These are phyloP conservation scores for Porphyrellus sp. DNA, from an alignment of 1,284 basidiomycete species.

Conservation along the genomic window DNA sequence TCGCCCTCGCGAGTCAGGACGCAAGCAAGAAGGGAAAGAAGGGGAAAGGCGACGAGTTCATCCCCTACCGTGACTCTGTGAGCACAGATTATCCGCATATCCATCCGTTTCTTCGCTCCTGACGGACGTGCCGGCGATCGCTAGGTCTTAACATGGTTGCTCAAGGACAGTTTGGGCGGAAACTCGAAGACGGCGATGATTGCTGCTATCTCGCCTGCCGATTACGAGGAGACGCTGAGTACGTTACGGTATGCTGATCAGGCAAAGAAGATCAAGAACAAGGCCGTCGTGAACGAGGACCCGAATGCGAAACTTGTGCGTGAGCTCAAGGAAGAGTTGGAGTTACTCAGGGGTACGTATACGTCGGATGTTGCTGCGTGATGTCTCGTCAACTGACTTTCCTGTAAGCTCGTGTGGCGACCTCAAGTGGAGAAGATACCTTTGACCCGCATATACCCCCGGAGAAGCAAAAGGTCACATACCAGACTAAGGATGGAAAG, in stretches of 20 bases:
- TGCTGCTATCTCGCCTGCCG: constrained; percentile 95
- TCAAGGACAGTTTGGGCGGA: constrained; percentile 95
- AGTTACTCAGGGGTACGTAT: constrained; percentile 73
- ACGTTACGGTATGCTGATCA: constrained; percentile 96
- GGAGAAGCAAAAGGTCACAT: constrained; percentile 94
- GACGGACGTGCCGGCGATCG: constrained; percentile 6
- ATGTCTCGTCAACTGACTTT: constrained; percentile 9
- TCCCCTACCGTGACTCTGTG: constrained; percentile 93
- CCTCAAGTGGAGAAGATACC: constrained; percentile 64
- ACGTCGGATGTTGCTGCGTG: background rate
- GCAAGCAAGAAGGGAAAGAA: constrained; percentile 78
- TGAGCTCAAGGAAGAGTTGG: constrained; percentile 97
- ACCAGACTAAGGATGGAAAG: constrained; percentile 89
- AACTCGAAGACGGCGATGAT: constrained; percentile 98
- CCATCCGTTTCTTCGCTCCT: constrained; percentile 6
- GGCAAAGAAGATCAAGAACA: constrained; percentile 99
- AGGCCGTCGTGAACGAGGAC: constrained; percentile 98
- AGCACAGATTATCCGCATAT: constrained; percentile 25
- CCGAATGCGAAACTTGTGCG: constrained; percentile 98
- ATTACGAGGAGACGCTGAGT: constrained; percentile 96
- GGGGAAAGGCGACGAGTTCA: constrained; percentile 82
- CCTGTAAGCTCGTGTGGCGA: constrained; percentile 64
- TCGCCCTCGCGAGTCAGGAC: constrained; percentile 74
- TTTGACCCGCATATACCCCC: constrained; percentile 90
- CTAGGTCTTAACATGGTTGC: constrained; percentile 91